Base-by-base conservation (phyloP, 2,329 filamentous ascomycete genomes). In the Aspergillus hiratsukae region DNA sequence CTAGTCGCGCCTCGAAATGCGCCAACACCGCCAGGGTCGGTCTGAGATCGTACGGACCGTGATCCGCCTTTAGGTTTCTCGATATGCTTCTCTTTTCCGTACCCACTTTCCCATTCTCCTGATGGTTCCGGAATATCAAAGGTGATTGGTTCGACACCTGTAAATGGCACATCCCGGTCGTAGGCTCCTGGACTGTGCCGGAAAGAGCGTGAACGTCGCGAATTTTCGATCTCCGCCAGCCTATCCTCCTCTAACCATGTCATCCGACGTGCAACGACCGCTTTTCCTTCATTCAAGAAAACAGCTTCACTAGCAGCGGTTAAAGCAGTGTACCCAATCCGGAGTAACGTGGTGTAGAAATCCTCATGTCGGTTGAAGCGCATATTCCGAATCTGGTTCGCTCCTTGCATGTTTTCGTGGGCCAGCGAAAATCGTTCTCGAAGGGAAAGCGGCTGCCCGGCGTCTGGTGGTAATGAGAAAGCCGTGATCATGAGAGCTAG, bases 251-350 rank as follows among this genome's bases (percentile, higher is more conserved):
- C 94, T 3, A 97, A 78, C 93, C 94, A 99, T 0, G 94, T 97
- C 75, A 87, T 87, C 37, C 82, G 79, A 61, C 86, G 86, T 2
- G 96, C 78, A 58, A 84, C 87, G 52, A 97, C 85, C 1, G 82
- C 82, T 43, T 84, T 84, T 48, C 93, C 93, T 72, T 97, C 93
- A 59, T 97, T 96, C 10, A 99, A 79, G 68, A 96, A 97, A 0
- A 97, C 94, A 3, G 93, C 93, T 73, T 97, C 92, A 65, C 91
- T 96, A 0, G 94, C 94, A 72, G 95, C 93, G 0, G 91, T 96
- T 58, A 97, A 85, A 11, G 93, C 87, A 10, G 87, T 87, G 68
- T 97, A 97, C 0, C 94, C 94, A 37, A 91, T 85, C 58, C 92
- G 87, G 3, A 97, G 80, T 4, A 97, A 79, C 0, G 91, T 89